Evolutionary conservation across 2,329 filamentous ascomycete genomes (phyloP).

Genomic region (Epichloe sibirici): DNA sequence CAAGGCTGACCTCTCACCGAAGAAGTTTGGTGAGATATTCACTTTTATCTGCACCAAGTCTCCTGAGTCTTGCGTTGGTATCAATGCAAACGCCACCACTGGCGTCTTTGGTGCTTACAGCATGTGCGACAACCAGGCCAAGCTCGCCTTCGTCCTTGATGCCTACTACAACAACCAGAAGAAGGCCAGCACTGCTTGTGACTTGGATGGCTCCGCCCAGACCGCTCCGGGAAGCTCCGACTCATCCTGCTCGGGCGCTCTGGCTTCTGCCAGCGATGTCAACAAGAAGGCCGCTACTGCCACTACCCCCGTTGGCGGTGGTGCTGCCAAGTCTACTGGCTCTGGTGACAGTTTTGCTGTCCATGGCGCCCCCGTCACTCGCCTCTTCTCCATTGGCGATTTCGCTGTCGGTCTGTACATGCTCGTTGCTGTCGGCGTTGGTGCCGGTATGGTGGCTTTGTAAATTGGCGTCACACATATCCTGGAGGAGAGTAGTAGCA

Average conservation of each 20-base stretch:
- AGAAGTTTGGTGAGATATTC: constrained; percentile 59
- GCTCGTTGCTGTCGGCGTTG: constrained; percentile 37
- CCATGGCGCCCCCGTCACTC: constrained; percentile 17
- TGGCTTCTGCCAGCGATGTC: constrained; percentile 50
- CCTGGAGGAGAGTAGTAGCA: neutral
- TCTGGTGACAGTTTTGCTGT: constrained; percentile 6
- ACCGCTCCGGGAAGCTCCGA: constrained; percentile 36
- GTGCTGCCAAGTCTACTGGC: constrained; percentile 2
- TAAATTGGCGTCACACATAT: constrained; percentile 22
- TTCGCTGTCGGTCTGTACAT: constrained; percentile 38
- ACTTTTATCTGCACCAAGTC: constrained; percentile 54
- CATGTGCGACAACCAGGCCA: constrained; percentile 59
- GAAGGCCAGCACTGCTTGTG: constrained; percentile 47
- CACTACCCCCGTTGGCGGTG: constrained; percentile 4
- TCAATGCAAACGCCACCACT: constrained; percentile 51
- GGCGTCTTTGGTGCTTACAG: constrained; percentile 66
- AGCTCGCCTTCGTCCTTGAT: constrained; percentile 64
- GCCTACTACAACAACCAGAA: constrained; percentile 53
- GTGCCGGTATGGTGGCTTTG: constrained; percentile 41
- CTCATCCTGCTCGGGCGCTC: constrained; percentile 42
- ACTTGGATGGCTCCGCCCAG: constrained; percentile 56
- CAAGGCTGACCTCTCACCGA: constrained; percentile 39
- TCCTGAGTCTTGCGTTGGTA: constrained; percentile 49
- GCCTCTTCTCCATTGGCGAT: constrained; percentile 33
- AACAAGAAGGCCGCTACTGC: constrained; percentile 20